Conservation (phyloP, 345 rosid genomes). For the thale cress (Arabidopsis thaliana) region DNA sequence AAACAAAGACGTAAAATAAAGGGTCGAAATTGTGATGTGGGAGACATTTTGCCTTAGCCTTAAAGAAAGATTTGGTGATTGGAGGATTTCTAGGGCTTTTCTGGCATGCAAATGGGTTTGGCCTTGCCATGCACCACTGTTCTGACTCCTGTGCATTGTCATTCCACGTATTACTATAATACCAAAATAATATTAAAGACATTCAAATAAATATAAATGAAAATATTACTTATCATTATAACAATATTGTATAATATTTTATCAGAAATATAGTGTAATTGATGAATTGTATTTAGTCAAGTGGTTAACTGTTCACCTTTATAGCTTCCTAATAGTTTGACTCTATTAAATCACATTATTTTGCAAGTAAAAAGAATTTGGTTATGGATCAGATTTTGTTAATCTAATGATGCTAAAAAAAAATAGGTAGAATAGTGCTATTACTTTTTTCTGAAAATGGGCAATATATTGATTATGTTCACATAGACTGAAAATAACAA, state of each 20-base stretch:
- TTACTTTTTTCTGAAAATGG: background rate
- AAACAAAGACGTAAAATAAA: constrained; percentile 5
- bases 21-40: constrained; percentile 27
- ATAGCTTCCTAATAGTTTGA: no score
- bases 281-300: no score
- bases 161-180: constrained; percentile 14
- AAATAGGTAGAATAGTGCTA: background rate
- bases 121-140: constrained; percentile 6
- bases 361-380: no score
- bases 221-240: background rate
- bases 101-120: constrained; percentile 23
- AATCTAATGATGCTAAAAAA: no score
- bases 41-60: constrained; percentile 41
- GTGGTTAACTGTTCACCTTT: no score
- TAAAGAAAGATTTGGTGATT: constrained; percentile 36
- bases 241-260: background rate
- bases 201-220: background rate
- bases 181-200: background rate
- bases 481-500: background rate
- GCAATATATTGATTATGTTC: background rate
- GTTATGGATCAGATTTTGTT: no score
- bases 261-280: background rate
- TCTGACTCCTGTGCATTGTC: constrained; percentile 3
- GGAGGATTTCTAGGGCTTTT: constrained; percentile 28
- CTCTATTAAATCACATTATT: no score